Base-by-base conservation (phyloP, 176 grass and related monocot genomes). In the Aegilops sharonensis region DNA sequence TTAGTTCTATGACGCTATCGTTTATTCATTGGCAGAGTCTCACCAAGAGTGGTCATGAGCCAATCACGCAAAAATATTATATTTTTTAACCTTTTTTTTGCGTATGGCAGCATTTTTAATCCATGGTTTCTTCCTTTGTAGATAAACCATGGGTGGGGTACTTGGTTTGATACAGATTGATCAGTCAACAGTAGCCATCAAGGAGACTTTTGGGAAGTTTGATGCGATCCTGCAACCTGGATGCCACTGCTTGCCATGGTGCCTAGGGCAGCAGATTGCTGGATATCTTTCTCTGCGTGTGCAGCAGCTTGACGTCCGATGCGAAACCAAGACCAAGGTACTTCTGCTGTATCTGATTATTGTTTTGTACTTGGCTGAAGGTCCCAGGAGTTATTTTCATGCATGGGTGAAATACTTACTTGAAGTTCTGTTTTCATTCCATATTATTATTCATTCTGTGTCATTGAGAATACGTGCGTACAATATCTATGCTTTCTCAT, bases 281-380 rank as follows among this genome's bases (percentile, higher is more conserved):
- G 95, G 95, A 25, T 88, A 91, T 82, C 92, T 97, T 47, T 94
- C 95, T 32, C 84, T 97, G 48, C 92, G 95, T 78, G 95, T 97
- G 40, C 95, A 94, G 68, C 95, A 97, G 76, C 95, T 97, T 78
- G 90, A 97, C 23, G 89, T 94, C 20, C 91, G 91, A 72, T 94
- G 92, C 11, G 95, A 97, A 78, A 97, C 95, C 52, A 97, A 97
- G 82, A 97, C 95, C 31, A 97, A 94, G 88, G 95, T 97, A 18
- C 52, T 45, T 84, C 5, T 39, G 13, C 64, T 76, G 15, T 24
- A 5, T 17, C 4, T 65, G 40, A 50, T 75, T 7, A 61, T 9
- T 87, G 23, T 17, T 81, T 64, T 82, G 8, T 74, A 52, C 69
- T 79, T 66, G 27, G 36, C 61, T 63, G 9, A 24, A 65, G 25